These are phyloP conservation scores for Zygoascus flipseniorum DNA, from an alignment of 805 yeast species.

Conservation along the genomic window DNA sequence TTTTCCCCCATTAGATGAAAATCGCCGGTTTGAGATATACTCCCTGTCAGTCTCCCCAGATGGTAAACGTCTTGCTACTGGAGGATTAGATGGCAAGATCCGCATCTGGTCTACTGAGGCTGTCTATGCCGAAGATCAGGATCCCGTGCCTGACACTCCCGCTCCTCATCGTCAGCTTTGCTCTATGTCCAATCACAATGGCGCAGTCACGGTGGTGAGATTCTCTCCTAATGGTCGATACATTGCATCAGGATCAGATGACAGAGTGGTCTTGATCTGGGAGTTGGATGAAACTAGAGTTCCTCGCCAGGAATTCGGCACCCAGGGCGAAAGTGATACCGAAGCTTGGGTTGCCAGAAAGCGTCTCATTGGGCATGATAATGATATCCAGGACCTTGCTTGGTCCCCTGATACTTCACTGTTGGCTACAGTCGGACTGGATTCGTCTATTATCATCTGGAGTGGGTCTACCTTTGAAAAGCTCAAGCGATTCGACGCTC, in stretches of 20 bases:
- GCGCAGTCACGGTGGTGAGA: slow-evolving; percentile 89
- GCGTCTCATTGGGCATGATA: slow-evolving; percentile 91
- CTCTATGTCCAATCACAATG: slow-evolving; percentile 91
- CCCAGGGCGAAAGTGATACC: slow-evolving; percentile 49
- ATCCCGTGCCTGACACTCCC: slow-evolving; percentile 8
- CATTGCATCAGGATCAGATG: slow-evolving; percentile 93
- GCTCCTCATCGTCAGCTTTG: slow-evolving; percentile 48
- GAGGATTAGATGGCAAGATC: slow-evolving; percentile 86
- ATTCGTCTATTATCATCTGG: slow-evolving; percentile 89
- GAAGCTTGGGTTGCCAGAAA: slow-evolving; percentile 95
- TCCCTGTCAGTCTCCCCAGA: slow-evolving; percentile 74
- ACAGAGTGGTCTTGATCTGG: slow-evolving; percentile 85
- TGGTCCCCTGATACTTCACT: slow-evolving; percentile 96
- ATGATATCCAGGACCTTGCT: slow-evolving; percentile 94
- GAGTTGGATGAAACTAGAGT: slow-evolving; percentile 67
- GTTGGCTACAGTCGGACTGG: slow-evolving; percentile 89
- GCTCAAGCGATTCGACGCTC: slow-evolving; percentile 81
- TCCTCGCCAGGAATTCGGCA: slow-evolving; percentile 59
- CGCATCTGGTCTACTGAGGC: slow-evolving; percentile 87
- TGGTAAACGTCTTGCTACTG: slow-evolving; percentile 82
- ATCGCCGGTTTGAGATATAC: slow-evolving; percentile 73
- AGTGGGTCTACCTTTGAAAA: slow-evolving; percentile 86
- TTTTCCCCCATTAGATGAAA: slow-evolving; percentile 46
- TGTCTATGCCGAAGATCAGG: slow-evolving; percentile 39
- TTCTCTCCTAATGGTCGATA: slow-evolving; percentile 90